Evolutionary conservation across 2,329 filamentous ascomycete species (phyloP), one percentile per base, ranked within the genome.

Genomic region (Penicillium freii): DNA sequence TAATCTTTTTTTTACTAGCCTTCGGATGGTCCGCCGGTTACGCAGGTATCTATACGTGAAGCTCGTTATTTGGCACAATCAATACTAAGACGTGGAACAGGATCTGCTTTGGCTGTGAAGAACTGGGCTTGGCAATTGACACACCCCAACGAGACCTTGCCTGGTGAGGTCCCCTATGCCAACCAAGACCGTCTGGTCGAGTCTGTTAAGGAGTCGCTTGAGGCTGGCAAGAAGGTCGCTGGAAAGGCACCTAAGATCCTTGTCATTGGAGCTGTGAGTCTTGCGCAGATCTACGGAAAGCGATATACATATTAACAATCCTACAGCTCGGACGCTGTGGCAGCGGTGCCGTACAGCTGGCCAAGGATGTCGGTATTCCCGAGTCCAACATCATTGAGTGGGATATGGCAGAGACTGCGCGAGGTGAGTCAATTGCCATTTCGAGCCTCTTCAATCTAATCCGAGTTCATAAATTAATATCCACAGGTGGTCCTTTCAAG

Each of bases 101-200:
- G 87, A 34, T 84, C 88, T 40, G 89, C 89, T 9, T 79, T 92
- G 51, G 90, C 88, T 27, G 75, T 95, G 39, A 84, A 92, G 82
- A 85, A 87, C 44, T 96, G 92, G 90, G 85, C 90, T 11, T 89
- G 87, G 84, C 91, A 96, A 76, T 81, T 93, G 61, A 84, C 83
- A 43, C 84, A 92, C 74, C 84, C 87, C 44, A 80, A 81, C 56
- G 84, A 86, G 73, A 83, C 85, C 51, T 83, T 93, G 58, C 86
- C 87, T 9, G 81, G 84, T 56, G 81, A 84, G 55, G 74, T 73
- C 9, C 82, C 79, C 61, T 77, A 77, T 51, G 83, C 87, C 62
- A 91, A 91, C 73, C 90, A 95, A 76, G 80, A 80, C 38, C 84
- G 85, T 42, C 81, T 96, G 65, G 85, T 95, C 57, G 77, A 81